These are phyloP conservation scores for Dicorynia guianensis DNA, from an alignment of 306 rosid species.

Conservation along the genomic window DNA sequence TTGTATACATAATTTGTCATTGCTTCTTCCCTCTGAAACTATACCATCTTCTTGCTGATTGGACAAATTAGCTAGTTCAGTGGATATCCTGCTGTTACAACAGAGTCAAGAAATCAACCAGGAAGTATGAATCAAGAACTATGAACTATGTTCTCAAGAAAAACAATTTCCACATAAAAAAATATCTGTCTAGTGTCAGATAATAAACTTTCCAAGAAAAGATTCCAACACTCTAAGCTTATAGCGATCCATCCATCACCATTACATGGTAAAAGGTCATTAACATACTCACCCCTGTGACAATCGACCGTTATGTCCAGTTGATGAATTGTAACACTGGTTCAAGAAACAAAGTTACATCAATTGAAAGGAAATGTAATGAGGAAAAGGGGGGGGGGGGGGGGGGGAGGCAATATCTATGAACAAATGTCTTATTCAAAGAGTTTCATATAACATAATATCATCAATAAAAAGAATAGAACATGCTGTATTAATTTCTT, in stretches of 20 bases:
- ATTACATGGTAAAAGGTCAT: constrained; percentile 17
- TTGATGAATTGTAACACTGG: constrained; percentile 65
- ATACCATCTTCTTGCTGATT: constrained; percentile 65
- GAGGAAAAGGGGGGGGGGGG: constrained; percentile 9
- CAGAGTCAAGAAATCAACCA: constrained; percentile 27
- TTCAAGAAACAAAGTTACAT: constrained; percentile 46
- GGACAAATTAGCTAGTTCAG: constrained; percentile 67
- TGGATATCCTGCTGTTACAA: constrained; percentile 74
- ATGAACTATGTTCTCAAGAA: background rate
- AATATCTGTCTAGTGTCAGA: background rate
- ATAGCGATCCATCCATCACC: background rate
- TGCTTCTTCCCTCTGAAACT: constrained; percentile 72
- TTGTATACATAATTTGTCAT: constrained; percentile 60
- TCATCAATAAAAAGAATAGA: constrained; percentile 1
- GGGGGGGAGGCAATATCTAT: background rate
- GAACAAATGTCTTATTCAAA: constrained; percentile 4
- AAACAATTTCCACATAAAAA: background rate
- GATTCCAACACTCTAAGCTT: constrained; percentile 2
- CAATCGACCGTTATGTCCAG: constrained; percentile 63
- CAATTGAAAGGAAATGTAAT: constrained; percentile 31
- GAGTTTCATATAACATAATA: background rate
- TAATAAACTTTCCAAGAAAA: background rate
- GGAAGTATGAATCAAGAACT: constrained; percentile 18
- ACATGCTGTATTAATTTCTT: background rate
- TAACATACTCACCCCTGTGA: constrained; percentile 71